Conservation (phyloP, 306 rosid genomes). For the Quercus parvula region DNA sequence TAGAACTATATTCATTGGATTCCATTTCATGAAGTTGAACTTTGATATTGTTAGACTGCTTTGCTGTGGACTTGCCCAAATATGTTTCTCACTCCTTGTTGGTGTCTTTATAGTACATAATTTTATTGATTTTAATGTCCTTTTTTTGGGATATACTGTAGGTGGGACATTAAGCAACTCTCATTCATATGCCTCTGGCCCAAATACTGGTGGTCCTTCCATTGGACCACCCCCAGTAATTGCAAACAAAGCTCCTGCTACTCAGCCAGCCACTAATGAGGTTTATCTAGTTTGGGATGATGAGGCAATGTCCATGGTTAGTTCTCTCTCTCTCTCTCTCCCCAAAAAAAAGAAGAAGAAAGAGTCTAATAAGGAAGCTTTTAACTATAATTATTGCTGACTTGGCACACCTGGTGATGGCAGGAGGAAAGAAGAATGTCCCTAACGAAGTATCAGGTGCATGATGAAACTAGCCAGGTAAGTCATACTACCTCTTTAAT, state of each 20-base stretch:
- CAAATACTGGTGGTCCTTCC: conserved; percentile 97
- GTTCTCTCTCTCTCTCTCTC: conserved; percentile 19
- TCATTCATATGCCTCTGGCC: conserved; percentile 97
- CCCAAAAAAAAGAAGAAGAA: too few relatives aligned
- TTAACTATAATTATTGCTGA: conserved; percentile 8
- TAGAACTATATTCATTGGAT: background rate
- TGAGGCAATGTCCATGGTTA: conserved; percentile 99
- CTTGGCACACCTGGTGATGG: conserved; percentile 28
- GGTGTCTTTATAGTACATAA: background rate
- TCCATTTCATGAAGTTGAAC: background rate
- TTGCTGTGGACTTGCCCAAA: background rate
- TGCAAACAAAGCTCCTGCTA: conserved; percentile 78
- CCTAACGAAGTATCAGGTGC: conserved; percentile 92
- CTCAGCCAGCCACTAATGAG: conserved; percentile 87
- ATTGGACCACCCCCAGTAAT: conserved; percentile 99
- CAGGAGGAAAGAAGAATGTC: conserved; percentile 99
- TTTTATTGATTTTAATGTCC: conserved; percentile 12
- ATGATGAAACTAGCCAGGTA: conserved; percentile 99
- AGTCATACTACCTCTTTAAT: conserved; percentile 81
- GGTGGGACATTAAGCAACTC: conserved; percentile 63
- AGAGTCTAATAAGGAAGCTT: background rate
- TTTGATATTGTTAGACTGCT: background rate
- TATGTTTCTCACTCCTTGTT: background rate
- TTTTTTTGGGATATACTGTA: conserved; percentile 14
- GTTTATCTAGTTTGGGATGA: conserved; percentile 99